Conservation (phyloP, 257 asterid species). For the Galeopsis tetrahit region DNA sequence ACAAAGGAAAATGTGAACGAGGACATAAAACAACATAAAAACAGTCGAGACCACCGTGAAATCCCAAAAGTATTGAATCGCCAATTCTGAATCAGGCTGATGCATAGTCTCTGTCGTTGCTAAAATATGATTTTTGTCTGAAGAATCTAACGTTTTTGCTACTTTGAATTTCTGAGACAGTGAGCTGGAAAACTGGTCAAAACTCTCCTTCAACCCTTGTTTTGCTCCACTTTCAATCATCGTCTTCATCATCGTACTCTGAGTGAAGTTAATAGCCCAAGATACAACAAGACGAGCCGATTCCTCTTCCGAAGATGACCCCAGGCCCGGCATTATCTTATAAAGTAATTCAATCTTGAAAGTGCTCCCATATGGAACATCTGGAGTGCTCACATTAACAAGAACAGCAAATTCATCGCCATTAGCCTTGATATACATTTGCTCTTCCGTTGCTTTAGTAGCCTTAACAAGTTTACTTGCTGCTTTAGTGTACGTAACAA, state of each 20-base stretch:
- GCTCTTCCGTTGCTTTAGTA: constrained; percentile 82
- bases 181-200: constrained; percentile 61
- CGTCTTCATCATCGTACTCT: constrained; percentile 78
- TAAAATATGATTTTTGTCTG: constrained; percentile 61
- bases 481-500: constrained; percentile 67
- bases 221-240: constrained; percentile 79
- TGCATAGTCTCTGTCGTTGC: constrained; percentile 59
- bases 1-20: constrained; percentile 63
- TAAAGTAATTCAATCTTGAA: constrained; percentile 79
- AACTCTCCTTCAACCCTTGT: constrained; percentile 85
- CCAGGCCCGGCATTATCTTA: constrained; percentile 62
- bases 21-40: constrained; percentile 52
- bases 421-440: constrained; percentile 58
- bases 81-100: constrained; percentile 56
- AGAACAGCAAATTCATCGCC: constrained; percentile 62
- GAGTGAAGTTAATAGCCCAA: constrained; percentile 74
- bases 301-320: constrained; percentile 54
- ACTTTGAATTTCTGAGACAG: constrained; percentile 55
- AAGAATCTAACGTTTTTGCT: constrained; percentile 37
- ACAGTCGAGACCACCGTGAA: constrained; percentile 64
- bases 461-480: constrained; percentile 82
- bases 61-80: constrained; percentile 65
- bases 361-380: constrained; percentile 83
- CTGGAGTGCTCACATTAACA: constrained; percentile 75
- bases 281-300: constrained; percentile 69